Evolutionary conservation across 140 eudicot genomes (phyloP).

Genomic region (Senecio squalidus): DNA sequence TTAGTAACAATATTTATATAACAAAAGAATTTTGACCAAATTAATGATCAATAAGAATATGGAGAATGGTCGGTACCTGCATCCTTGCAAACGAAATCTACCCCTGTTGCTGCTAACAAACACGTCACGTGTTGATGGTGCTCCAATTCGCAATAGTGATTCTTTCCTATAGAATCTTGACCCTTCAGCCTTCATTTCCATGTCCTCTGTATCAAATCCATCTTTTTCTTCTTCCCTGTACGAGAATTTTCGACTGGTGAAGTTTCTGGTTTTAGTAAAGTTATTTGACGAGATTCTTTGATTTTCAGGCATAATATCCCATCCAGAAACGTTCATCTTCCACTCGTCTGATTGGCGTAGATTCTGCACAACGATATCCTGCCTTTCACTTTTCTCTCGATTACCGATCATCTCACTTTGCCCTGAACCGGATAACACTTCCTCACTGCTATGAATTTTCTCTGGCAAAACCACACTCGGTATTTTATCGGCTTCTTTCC

Average conservation of each 20-base stretch:
- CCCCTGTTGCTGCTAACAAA: slow-evolving; percentile 20
- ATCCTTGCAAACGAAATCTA: slow-evolving; percentile 19
- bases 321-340: slow-evolving; percentile 30
- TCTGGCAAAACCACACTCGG: slow-evolving; percentile 11
- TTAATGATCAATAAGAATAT: background rate
- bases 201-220: slow-evolving; percentile 19
- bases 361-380: slow-evolving; percentile 14
- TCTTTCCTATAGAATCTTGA: slow-evolving; percentile 29
- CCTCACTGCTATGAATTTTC: slow-evolving; percentile 17
- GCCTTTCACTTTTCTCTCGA: slow-evolving; percentile 17
- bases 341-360: slow-evolving; percentile 27
- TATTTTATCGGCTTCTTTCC: slow-evolving; percentile 18
- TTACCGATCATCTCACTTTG: slow-evolving; percentile 13
- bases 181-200: slow-evolving; percentile 22
- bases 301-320: slow-evolving; percentile 28
- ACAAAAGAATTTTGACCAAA: too few species aligned
- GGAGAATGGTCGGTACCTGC: slow-evolving; percentile 22
- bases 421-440: slow-evolving; percentile 24
- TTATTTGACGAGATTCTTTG: slow-evolving; percentile 23
- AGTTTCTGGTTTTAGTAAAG: slow-evolving; percentile 20
- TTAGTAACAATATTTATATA: background rate
- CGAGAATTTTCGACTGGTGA: slow-evolving; percentile 15
- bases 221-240: slow-evolving; percentile 25
- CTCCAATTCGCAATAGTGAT: slow-evolving; percentile 18
- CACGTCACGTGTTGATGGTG: slow-evolving; percentile 22